Base-by-base conservation (phyloP, 1,284 basidiomycete species). In the Polyporus tsugae region DNA sequence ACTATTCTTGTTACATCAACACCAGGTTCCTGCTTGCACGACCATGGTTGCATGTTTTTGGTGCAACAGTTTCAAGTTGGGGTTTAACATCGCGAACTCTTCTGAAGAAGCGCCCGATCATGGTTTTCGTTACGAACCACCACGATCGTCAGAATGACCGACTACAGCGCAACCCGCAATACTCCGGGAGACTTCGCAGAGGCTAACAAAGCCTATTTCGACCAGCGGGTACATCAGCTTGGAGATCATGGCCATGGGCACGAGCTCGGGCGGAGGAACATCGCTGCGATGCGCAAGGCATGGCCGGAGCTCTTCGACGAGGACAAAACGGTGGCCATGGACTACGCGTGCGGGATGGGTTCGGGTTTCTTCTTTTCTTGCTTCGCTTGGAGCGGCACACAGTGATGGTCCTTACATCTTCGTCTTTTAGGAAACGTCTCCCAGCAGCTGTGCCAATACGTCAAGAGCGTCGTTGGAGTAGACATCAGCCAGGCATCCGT, bases 301-400 rank as follows among this genome's bases (percentile, higher is more conserved):
- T 86, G 87, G 73, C 75, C 82, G 0, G 36, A 52, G 11, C 68
- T 78, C 13, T 89, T 92, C 74, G 81, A 87, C 67, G 84, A 87
- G 63, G 84, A 88, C 5, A 73, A 74, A 15, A 92, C 91, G 0
- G 80, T 77, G 0, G 81, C 91, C 6, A 80, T 94, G 79, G 92
- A 93, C 74, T 93, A 86, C 74, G 92, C 91, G 1, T 93, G 91
- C 75, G 90, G 91, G 15, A 84, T 85, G 60, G 91, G 91, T 88
- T 39, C 25, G 25, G n/a, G 25, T 6, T 38, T 19, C 60, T 11
- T 15, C 42, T n/a, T 13, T 15, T 46, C 9, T 10, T 22, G n/a
- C 9, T n/a, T 22, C 2, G 6, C 2, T 46, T 46, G 10, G 19
- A 6, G 7, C 6, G 19, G 6, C 11, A n/a, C 65, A 29, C 2